A percentile compares a stretch with the other conserved stretches of the same genome.
These are phyloP conservation scores for Nakazawaea pomicola DNA, from an alignment of 805 yeast genomes.

Conservation along the genomic window DNA sequence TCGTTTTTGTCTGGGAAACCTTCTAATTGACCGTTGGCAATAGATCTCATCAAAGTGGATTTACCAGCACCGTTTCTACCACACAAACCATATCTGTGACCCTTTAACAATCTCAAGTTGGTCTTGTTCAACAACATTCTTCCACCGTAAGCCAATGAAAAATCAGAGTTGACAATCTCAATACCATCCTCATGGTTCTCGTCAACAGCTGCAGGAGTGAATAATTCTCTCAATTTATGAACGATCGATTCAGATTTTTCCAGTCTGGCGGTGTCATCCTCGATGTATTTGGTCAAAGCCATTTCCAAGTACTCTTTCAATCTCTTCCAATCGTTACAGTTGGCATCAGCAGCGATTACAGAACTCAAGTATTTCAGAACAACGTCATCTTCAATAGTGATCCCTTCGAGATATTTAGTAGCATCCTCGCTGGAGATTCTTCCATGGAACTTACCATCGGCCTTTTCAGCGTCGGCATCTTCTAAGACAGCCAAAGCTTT, in stretches of 20 bases:
- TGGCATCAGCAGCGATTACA: constrained; percentile 55
- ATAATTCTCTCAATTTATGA: constrained; percentile 46
- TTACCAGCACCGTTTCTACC: constrained; percentile 99
- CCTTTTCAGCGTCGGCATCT: constrained; percentile 68
- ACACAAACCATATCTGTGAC: constrained; percentile 96
- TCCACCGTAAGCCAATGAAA: constrained; percentile 95
- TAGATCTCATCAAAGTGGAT: constrained; percentile 94
- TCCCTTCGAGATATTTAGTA: constrained; percentile 31
- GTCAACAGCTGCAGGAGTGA: constrained; percentile 47
- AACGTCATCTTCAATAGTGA: constrained; percentile 29
- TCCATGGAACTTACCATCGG: constrained; percentile 73
- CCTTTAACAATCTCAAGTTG: constrained; percentile 78
- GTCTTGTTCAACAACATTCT: constrained; percentile 96
- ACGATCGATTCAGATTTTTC: constrained; percentile 40
- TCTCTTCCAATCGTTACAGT: constrained; percentile 70
- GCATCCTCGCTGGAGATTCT: constrained; percentile 58
- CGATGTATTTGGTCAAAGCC: constrained; percentile 30
- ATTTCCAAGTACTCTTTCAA: constrained; percentile 48
- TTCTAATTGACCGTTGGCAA: constrained; percentile 93
- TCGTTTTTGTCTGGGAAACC: constrained; percentile 92
- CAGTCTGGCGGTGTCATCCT: constrained; percentile 28
- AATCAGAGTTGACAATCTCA: constrained; percentile 89
- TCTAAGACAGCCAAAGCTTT: constrained; percentile 80
- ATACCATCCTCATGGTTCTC: constrained; percentile 74
- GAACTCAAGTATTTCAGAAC: constrained; percentile 45